Evolutionary conservation across 371 early-diverging fungal species (phyloP).

Genomic region (Syncephalastrum sp.): DNA sequence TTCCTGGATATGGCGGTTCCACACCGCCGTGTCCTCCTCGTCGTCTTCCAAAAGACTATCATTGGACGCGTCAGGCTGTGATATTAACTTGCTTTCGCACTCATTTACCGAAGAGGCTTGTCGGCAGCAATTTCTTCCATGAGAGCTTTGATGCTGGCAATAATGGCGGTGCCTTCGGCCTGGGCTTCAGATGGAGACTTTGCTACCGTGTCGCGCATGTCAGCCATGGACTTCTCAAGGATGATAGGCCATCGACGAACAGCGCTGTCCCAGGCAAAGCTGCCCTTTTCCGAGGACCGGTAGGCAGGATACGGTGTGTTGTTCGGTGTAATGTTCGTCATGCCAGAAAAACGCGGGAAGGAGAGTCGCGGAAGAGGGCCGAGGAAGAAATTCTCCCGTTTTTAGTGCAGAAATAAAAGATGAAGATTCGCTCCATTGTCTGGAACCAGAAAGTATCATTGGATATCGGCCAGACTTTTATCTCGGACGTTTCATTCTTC

Average conservation of each 20-base stretch:
- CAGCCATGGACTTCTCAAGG: constrained; percentile 70
- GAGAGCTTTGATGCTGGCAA: constrained; percentile 57
- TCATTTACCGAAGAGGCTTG: constrained; percentile 53
- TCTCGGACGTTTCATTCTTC: too few relatives aligned
- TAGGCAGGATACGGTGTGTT: constrained; percentile 69
- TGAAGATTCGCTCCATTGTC: too few relatives aligned
- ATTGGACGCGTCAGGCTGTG: background rate
- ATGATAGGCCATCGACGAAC: constrained; percentile 82
- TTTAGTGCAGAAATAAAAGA: too few relatives aligned
- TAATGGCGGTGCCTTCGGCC: constrained; percentile 66
- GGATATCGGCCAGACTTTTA: too few relatives aligned
- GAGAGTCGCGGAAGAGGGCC: too few relatives aligned
- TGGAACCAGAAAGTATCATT: too few relatives aligned
- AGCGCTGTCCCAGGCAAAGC: constrained; percentile 81
- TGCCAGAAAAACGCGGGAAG: constrained; percentile 1
- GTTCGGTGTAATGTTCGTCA: constrained; percentile 47
- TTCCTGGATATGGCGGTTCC: constrained; percentile 60
- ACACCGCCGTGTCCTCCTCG: constrained; percentile 54
- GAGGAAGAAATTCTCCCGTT: too few relatives aligned
- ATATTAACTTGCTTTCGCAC: background rate
- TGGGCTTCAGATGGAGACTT: constrained; percentile 17
- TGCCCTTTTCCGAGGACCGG: constrained; percentile 57
- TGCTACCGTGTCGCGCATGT: constrained; percentile 52
- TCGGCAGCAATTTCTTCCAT: constrained; percentile 71
- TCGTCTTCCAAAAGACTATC: constrained; percentile 59